Percentiles rank a stretch among this genome's conserved stretches.
phyloP scores from a whole-genome alignment of 2,329 filamentous ascomycete species.

The Chrysosporium queenslandicum region DNA sequence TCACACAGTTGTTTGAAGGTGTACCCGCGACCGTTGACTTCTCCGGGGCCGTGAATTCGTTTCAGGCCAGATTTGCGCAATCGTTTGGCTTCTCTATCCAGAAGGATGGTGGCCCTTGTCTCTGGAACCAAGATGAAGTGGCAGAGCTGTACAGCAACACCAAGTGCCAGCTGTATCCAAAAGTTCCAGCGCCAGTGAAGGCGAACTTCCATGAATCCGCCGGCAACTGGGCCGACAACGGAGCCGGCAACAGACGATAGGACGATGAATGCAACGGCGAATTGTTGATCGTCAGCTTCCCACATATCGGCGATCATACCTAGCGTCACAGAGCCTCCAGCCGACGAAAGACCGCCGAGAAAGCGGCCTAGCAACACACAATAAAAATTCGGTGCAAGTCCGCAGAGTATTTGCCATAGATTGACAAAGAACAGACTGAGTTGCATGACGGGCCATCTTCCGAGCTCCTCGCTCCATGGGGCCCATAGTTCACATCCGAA shows the following conservation, averaged over 20 bases:
- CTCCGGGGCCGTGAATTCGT: slow-evolving; percentile 62
- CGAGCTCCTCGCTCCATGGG: slow-evolving; percentile 74
- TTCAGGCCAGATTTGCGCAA: slow-evolving; percentile 45
- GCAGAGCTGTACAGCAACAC: slow-evolving; percentile 43
- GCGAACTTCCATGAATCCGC: slow-evolving; percentile 43
- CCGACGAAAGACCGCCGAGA: slow-evolving; percentile 53
- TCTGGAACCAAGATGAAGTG: slow-evolving; percentile 45
- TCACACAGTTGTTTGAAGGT: slow-evolving; percentile 46
- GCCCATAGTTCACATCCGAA: slow-evolving; percentile 84
- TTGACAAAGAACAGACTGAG: slow-evolving; percentile 64
- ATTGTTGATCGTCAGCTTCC: slow-evolving; percentile 47
- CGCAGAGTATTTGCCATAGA: slow-evolving; percentile 62
- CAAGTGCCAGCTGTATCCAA: slow-evolving; percentile 53
- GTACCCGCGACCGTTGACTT: slow-evolving; percentile 51
- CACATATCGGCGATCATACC: slow-evolving; percentile 58
- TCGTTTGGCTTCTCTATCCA: slow-evolving; percentile 50
- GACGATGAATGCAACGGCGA: slow-evolving; percentile 52
- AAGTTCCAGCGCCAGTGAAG: slow-evolving; percentile 51
- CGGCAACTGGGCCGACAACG: slow-evolving; percentile 39
- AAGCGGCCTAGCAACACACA: slow-evolving; percentile 59
- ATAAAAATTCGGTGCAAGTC: slow-evolving; percentile 60
- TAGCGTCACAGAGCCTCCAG: slow-evolving; percentile 55
- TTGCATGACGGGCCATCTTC: slow-evolving; percentile 65
- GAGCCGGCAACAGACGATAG: slow-evolving; percentile 48
- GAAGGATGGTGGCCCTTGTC: slow-evolving; percentile 48